Evolutionary conservation across 78 protist genomes (phyloP).

Genomic region (Dictyostelium brefeldianum): DNA sequence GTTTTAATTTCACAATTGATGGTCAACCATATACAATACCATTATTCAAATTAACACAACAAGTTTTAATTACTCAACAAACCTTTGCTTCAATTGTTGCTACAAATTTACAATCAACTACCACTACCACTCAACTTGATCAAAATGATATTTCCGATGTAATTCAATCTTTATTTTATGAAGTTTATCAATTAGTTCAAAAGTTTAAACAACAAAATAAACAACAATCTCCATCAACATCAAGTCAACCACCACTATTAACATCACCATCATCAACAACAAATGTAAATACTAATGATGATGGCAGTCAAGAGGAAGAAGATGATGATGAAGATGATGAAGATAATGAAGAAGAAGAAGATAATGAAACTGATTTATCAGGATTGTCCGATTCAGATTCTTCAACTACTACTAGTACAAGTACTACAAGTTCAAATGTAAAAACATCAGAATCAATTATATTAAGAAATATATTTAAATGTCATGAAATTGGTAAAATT

Average conservation of each 20-base stretch:
- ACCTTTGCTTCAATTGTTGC: too few species aligned
- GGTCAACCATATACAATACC: not conserved
- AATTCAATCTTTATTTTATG: not conserved
- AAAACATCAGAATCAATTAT: not conserved
- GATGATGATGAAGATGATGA: not conserved
- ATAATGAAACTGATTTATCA: too few species aligned
- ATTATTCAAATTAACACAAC: not conserved
- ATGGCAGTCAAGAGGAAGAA: too few species aligned
- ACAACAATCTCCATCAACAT: not conserved
- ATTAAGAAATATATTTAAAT: not conserved
- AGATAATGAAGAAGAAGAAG: not conserved
- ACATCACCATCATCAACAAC: not conserved
- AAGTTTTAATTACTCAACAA: too few species aligned
- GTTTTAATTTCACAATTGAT: not conserved
- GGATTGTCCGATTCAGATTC: not conserved
- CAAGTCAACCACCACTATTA: not conserved
- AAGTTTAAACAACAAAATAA: not conserved
- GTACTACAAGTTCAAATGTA: not conserved
- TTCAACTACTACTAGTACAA: not conserved
- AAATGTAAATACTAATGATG: not conserved
- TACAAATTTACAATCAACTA: not conserved
- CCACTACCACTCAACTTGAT: not conserved
- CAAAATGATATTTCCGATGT: slow-evolving; percentile 1
- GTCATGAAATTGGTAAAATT: not conserved
- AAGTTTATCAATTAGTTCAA: slow-evolving; percentile 15